Evolutionary conservation across 805 yeast species (phyloP), one percentile per base, ranked within the genome.

Genomic region (Candida pseudoglaebosa): DNA sequence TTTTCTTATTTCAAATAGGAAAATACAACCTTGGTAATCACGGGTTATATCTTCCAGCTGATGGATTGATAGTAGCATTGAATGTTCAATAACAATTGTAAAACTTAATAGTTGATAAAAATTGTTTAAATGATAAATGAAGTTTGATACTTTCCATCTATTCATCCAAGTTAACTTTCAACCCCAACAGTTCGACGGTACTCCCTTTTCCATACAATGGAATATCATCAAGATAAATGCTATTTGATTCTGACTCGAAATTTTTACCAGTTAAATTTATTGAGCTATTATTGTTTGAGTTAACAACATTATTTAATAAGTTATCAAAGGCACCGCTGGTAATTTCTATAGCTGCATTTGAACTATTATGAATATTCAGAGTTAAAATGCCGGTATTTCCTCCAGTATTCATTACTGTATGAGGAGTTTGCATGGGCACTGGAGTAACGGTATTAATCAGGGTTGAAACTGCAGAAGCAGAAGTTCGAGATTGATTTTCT

Each of bases 161-260:
- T 13, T 36, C 34, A 18, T 36, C 32, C 33, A 22, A 30, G 31
- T 61, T 63, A 14, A 61, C 45, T 42, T 52, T 50, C 32, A 62
- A 42, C 9, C 65, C 65, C 39, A 65, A 48, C 53, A 50, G 55
- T 43, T 65, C 70, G 24, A 65, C 63, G 10, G 70, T 63, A 38
- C 63, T 57, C 16, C 65, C 68, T 43, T 57, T 62, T 3, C 71
- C 70, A 39, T 62, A 62, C 19, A 64, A 52, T 6, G 70, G 70
- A 13, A 62, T 60, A 41, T 65, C 68, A 41, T 65, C 70, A 28
- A 65, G 47, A 42, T 65, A 65, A 1, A 55, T 56, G 39, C 56
- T 53, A 13, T 46, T 45, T 8, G 19, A 13, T 16, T 36, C 39
- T 6, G 26, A 5, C 30, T 43, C 42, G 30, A 38, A 39, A 4